These are phyloP conservation scores for Phytophthora cryptogea DNA, from an alignment of 352 stramenopile species.

Conservation along the genomic window DNA sequence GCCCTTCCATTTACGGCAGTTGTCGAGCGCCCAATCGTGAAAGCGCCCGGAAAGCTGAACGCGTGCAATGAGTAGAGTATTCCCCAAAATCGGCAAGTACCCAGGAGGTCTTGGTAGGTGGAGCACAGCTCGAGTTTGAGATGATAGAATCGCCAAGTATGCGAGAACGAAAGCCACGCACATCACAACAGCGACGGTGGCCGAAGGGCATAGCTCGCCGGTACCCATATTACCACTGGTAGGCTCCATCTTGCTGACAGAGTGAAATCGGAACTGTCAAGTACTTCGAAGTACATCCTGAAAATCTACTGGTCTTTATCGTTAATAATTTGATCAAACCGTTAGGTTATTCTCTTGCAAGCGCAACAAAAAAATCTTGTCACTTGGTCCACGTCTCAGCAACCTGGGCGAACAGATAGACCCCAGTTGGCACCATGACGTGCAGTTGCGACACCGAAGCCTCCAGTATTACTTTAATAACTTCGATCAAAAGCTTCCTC, in stretches of 20 bases:
- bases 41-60: slow-evolving; percentile 44
- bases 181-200: not conserved
- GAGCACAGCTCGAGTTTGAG: slow-evolving; percentile 25
- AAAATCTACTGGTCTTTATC: no score
- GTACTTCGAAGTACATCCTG: no score
- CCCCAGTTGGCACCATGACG: no score
- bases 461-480: not conserved
- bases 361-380: no score
- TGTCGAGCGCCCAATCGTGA: slow-evolving; percentile 62
- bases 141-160: slow-evolving; percentile 27
- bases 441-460: no score
- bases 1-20: slow-evolving; percentile 42
- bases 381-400: no score
- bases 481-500: slow-evolving; percentile 8
- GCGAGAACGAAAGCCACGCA: slow-evolving; percentile 29
- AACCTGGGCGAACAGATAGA: no score
- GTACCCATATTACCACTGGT: not conserved
- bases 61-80: slow-evolving; percentile 51
- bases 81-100: slow-evolving; percentile 51
- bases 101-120: slow-evolving; percentile 43
- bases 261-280: not conserved
- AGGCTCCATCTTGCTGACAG: not conserved
- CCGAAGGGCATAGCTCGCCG: slow-evolving; percentile 9
- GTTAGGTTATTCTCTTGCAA: not conserved
- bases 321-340: slow-evolving; percentile 1